Evolutionary conservation across 805 yeast genomes (phyloP), one percentile per base, ranked within the genome.

Genomic region (Wickerhamiella qilinensis): DNA sequence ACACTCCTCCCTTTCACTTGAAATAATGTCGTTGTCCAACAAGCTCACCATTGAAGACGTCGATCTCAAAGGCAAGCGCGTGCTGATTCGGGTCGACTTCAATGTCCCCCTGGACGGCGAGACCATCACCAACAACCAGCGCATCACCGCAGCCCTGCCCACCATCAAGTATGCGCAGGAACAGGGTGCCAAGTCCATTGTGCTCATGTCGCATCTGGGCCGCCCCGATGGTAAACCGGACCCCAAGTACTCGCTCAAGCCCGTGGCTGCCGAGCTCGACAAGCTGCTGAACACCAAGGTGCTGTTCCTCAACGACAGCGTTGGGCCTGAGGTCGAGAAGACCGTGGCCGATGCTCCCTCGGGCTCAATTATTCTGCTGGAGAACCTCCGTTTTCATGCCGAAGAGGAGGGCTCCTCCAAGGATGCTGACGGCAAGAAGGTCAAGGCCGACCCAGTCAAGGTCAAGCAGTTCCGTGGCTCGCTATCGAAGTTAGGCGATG

Each of bases 71-170:
- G 86, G 73, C 64, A 86, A 91, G 74, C 77, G 96, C 62, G 99
- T 91, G 63, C 86, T 91, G 69, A 88, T 91, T 73, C 82, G 99
- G 69, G 98, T 93, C 44, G 67, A 63, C 59, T 63, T 63, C 61
- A 63, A 63, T 50, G 68, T 63, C 44, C 68, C 63, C 39, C 76
- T 91, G 55, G 97, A 91, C 59, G 97, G 96, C 53, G 74, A 73
- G 57, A 86, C 77, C 61, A 91, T 91, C 72, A 93, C 99, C 69
- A 91, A 93, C 77, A 93, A 91, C 73, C 97, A 91, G 71, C 80
- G 99, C 70, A 91, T 91, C 59, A 97, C 86, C 56, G 99, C 98
- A 62, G 98, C 99, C 52, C 68, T 93, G 56, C 99, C 99, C 64
- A 88, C 99, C 53, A 91, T 91, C 69, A 65, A 93, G 67, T 91